phyloP scores from a whole-genome alignment of 1,284 basidiomycete species.

The Neotropicomus parvogracilis region DNA sequence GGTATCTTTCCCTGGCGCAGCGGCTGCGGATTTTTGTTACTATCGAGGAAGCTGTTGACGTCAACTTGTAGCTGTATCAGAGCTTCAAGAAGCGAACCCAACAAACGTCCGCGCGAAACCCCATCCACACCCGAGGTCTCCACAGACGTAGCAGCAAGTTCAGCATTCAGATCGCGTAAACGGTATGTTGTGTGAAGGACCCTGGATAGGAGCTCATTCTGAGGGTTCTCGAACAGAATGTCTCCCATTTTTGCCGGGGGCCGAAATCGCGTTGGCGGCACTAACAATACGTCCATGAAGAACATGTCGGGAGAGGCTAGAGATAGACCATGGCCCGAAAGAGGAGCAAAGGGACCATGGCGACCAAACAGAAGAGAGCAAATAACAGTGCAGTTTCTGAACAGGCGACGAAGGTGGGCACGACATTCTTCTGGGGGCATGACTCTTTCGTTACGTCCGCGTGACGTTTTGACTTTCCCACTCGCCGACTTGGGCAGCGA shows the following conservation, averaged over 20 bases:
- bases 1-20: constrained; percentile 89
- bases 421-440: constrained; percentile 90
- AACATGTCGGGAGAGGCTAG: constrained; percentile 91
- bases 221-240: constrained; percentile 91
- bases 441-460: constrained; percentile 85
- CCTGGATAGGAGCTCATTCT: constrained; percentile 90
- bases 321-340: constrained; percentile 53
- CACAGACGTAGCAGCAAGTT: constrained; percentile 57
- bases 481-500: constrained; percentile 65
- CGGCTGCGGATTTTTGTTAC: constrained; percentile 89
- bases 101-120: constrained; percentile 52
- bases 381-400: constrained; percentile 78
- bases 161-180: constrained; percentile 75
- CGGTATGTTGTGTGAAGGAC: constrained; percentile 82
- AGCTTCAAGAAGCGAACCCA: constrained; percentile 74
- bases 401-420: constrained; percentile 87
- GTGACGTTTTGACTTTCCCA: constrained; percentile 70
- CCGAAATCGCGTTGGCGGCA: constrained; percentile 94
- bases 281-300: constrained; percentile 91
- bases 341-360: constrained; percentile 78
- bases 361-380: constrained; percentile 90
- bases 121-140: constrained; percentile 61
- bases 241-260: constrained; percentile 93
- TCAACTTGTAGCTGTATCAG: constrained; percentile 91
- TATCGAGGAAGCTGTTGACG: constrained; percentile 98